Conservation (phyloP, 106 monocot genomes). For the Cymbidium sinense region DNA sequence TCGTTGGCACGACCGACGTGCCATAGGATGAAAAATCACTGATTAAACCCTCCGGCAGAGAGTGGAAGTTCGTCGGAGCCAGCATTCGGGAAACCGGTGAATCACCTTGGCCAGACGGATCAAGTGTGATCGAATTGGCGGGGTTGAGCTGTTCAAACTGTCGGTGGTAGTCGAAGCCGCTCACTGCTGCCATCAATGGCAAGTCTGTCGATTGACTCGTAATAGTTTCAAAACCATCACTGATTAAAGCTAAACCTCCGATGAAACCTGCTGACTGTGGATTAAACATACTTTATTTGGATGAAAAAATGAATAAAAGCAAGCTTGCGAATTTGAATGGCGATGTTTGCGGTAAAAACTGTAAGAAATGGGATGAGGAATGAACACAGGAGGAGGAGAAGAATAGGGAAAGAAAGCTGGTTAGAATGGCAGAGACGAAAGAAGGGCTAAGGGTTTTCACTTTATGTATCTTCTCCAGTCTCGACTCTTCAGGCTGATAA, state of each 20-base stretch:
- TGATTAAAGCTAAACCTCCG: not conserved
- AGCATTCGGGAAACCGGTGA: not conserved
- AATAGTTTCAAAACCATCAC: constrained; percentile 8
- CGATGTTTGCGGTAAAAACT: not conserved
- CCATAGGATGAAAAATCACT: not conserved
- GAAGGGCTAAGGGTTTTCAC: not conserved
- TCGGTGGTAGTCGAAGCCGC: too few species aligned
- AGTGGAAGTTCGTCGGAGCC: not conserved
- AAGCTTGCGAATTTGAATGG: not conserved
- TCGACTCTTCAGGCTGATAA: not conserved
- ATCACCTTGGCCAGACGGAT: not conserved
- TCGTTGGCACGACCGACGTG: not conserved
- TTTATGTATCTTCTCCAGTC: not conserved
- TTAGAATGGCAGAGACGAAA: not conserved
- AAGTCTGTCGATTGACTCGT: constrained; percentile 12
- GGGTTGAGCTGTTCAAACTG: not conserved
- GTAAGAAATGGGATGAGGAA: not conserved
- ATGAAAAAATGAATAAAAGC: not conserved
- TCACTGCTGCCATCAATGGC: not conserved
- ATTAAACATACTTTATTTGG: not conserved
- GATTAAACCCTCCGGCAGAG: not conserved
- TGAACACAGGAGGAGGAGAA: not conserved
- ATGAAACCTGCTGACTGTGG: not conserved
- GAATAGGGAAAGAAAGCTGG: not conserved
- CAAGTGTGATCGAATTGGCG: not conserved